Evolutionary conservation across 1,139 yeast species (phyloP).

Genomic region (Sugiyamaella neomexicana): DNA sequence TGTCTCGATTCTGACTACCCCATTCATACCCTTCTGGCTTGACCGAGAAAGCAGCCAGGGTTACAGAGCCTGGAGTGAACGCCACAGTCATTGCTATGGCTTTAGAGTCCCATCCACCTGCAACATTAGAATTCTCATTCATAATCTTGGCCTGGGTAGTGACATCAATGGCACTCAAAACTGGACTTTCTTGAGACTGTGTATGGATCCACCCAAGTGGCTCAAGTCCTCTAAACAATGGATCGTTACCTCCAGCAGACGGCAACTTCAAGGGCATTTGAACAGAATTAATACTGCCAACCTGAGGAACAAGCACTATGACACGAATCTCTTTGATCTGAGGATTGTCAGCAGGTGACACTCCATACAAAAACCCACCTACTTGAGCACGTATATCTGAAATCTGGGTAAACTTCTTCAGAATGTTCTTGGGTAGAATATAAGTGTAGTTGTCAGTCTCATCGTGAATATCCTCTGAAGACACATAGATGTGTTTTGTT

Average conservation of each 20-base stretch:
- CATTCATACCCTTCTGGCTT: constrained; percentile 69
- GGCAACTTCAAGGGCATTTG: constrained; percentile 59
- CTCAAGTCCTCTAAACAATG: constrained; percentile 40
- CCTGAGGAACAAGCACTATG: constrained; percentile 83
- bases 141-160: constrained; percentile 56
- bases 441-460: constrained; percentile 61
- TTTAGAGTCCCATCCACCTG: constrained; percentile 39
- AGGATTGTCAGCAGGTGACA: constrained; percentile 65
- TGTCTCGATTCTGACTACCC: constrained; percentile 69
- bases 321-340: constrained; percentile 76
- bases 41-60: constrained; percentile 66
- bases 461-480: constrained; percentile 56
- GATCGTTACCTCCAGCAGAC: constrained; percentile 31
- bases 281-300: constrained; percentile 69
- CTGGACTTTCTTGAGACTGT: constrained; percentile 60
- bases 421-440: constrained; percentile 76
- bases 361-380: constrained; percentile 79
- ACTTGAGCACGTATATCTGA: constrained; percentile 82
- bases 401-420: constrained; percentile 74
- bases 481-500: constrained; percentile 72
- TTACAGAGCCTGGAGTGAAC: constrained; percentile 81
- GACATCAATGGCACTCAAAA: constrained; percentile 70
- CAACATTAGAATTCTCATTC: constrained; percentile 34
- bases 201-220: constrained; percentile 58
- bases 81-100: constrained; percentile 65